A percentile compares a stretch with the other conserved stretches of the same genome.
These are phyloP conservation scores for Kodamaea alishanica DNA, from an alignment of 1,139 yeast genomes.

Conservation along the genomic window DNA sequence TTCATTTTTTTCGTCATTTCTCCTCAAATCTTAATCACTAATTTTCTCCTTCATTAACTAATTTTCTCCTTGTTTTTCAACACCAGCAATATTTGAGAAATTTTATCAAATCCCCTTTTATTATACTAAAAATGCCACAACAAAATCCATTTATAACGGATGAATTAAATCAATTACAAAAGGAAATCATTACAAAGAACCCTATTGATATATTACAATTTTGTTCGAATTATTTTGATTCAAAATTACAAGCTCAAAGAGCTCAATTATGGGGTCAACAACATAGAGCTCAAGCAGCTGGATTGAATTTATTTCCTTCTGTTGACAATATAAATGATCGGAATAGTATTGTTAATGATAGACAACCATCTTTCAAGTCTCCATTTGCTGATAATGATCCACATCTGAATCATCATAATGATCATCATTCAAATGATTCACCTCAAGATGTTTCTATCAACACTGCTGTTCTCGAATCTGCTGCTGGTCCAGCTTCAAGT, in stretches of 20 bases:
- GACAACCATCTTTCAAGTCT: constrained; percentile 55
- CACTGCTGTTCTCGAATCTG: constrained; percentile 7
- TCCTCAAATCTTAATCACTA: no score
- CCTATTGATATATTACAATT: constrained; percentile 72
- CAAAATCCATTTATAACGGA: constrained; percentile 19
- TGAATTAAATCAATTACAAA: constrained; percentile 61
- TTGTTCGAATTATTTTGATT: constrained; percentile 67
- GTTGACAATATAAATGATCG: constrained; percentile 22
- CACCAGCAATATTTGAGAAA: no score
- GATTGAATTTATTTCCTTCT: constrained; percentile 49
- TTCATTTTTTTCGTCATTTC: no score
- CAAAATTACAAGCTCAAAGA: constrained; percentile 60
- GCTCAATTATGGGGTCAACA: constrained; percentile 51
- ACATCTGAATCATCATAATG: constrained; percentile 40
- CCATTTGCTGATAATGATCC: constrained; percentile 67
- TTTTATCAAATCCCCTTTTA: no score
- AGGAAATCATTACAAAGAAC: constrained; percentile 56
- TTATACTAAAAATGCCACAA: constrained; percentile 11
- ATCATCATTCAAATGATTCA: constrained; percentile 19
- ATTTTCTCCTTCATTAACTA: no score
- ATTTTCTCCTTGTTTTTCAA: no score
- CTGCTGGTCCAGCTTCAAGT: constrained; percentile 5
- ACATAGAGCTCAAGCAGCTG: constrained; percentile 49
- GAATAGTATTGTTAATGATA: constrained; percentile 24
- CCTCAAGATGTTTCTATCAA: constrained; percentile 15